Evolutionary conservation across 106 monocot genomes (phyloP), one percentile per base, ranked within the genome.

Genomic region (Ottelia alismoides): DNA sequence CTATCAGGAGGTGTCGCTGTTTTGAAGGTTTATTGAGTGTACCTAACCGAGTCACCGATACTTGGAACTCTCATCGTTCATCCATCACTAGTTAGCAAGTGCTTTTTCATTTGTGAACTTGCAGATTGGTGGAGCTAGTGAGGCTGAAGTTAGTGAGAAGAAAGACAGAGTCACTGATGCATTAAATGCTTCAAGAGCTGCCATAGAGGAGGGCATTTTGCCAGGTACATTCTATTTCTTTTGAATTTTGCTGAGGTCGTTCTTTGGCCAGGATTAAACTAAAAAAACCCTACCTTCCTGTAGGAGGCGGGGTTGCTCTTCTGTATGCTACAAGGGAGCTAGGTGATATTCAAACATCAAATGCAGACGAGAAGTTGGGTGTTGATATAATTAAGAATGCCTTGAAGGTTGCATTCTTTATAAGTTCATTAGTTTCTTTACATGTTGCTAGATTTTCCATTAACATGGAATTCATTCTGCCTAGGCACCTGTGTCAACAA

Each of bases 91-190:
- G 2, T 48, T 48, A 9, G 19, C 21, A 48, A n/a, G n/a, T n/a
- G n/a, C n/a, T n/a, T n/a, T n/a, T n/a, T n/a, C 31, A 11, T 21
- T 23, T 22, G 4, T n/a, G 32, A 73, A 17, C 16, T 62, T 28
- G 7, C 51, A 92, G 92, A 68, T 92, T 69, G 86, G 92, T 63
- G 92, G 92, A 59, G 76, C 78, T 44, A 92, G 85, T 69, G 78
- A 92, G 35, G 70, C 71, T 27, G 92, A 92, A 78, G 92, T 92
- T 49, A 57, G 85, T 53, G 92, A 92, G 79, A 92, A 56, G 61
- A 92, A 86, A 54, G 92, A 79, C 55, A 81, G 85, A 51, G 82
- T 92, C 26, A 86, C 78, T 16, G 92, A 92, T 70, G 92, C 92
- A 46, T 53, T 92, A 60, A 82, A 82, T 79, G 78, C 92, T 35